These are phyloP conservation scores for Cladosporium halotolerans DNA, from an alignment of 2,329 filamentous ascomycete species.

Conservation along the genomic window DNA sequence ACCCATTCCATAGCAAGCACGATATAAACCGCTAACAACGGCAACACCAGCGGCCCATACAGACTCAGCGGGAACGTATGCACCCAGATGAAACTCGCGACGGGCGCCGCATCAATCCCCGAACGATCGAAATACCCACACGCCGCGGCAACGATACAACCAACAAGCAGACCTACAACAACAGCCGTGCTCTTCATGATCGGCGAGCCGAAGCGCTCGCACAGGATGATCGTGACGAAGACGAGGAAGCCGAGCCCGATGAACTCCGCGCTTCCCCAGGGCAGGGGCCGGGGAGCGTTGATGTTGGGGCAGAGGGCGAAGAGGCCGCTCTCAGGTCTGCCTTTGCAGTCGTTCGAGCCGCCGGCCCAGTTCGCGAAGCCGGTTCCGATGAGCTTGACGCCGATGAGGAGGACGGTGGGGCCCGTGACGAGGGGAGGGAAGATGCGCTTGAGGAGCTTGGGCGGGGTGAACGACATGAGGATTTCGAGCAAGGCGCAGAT, in stretches of 20 bases:
- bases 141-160: constrained; percentile 72
- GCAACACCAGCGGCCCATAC: constrained; percentile 68
- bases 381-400: constrained; percentile 63
- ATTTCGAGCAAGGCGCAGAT: constrained; percentile 57
- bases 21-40: constrained; percentile 57
- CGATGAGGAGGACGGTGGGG: constrained; percentile 64
- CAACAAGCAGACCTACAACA: constrained; percentile 65
- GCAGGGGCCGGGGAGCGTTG: constrained; percentile 62
- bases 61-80: constrained; percentile 67
- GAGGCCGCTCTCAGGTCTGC: constrained; percentile 42
- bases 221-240: constrained; percentile 71
- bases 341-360: constrained; percentile 55
- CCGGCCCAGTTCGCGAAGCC: constrained; percentile 76
- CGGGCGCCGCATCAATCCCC: constrained; percentile 64
- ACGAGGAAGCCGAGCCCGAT: constrained; percentile 75
- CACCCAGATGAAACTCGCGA: constrained; percentile 71
- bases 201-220: constrained; percentile 73
- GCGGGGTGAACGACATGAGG: constrained; percentile 66
- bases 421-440: constrained; percentile 74
- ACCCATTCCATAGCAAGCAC: constrained; percentile 62
- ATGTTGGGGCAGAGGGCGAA: constrained; percentile 62
- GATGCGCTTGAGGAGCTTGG: constrained; percentile 60
- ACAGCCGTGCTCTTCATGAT: constrained; percentile 80
- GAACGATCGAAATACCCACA: constrained; percentile 69
- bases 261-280: constrained; percentile 73